Conservation (phyloP, 78 protist genomes). For the Dictyostelium citrinum region DNA sequence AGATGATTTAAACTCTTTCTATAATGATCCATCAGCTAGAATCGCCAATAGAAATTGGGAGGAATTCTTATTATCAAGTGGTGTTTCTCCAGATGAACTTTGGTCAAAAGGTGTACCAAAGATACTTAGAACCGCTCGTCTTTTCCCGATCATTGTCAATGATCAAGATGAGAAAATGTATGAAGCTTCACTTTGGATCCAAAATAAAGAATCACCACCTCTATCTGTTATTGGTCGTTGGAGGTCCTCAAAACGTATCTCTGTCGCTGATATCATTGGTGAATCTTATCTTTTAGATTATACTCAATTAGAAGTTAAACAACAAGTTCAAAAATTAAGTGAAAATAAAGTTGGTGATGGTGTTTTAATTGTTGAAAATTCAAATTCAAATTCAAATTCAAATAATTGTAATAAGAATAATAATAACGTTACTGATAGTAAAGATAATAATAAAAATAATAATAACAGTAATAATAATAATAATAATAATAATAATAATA, state of each 20-base stretch:
- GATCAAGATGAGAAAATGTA: conserved; percentile 8
- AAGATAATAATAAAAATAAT: not conserved
- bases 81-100: conserved; percentile 45
- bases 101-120: conserved; percentile 27
- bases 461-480: not conserved
- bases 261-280: conserved; percentile 51
- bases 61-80: conserved; percentile 18
- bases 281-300: conserved; percentile 28
- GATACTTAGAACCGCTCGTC: conserved; percentile 26
- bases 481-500: not conserved
- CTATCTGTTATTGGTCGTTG: conserved; percentile 51
- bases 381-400: not conserved
- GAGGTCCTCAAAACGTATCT: conserved; percentile 54
- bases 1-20: conserved; percentile 16
- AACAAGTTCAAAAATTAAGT: not conserved
- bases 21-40: conserved; percentile 16
- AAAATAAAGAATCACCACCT: conserved; percentile 27
- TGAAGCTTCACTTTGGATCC: conserved; percentile 66
- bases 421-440: not conserved
- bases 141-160: conserved; percentile 16
- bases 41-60: conserved; percentile 49
- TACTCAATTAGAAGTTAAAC: not conserved
- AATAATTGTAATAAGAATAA: too few species aligned
- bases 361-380: not conserved
- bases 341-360: not conserved